Evolutionary conservation across 495 filamentous ascomycete genomes (phyloP).

Genomic region (Trypethelium eluteriae): DNA sequence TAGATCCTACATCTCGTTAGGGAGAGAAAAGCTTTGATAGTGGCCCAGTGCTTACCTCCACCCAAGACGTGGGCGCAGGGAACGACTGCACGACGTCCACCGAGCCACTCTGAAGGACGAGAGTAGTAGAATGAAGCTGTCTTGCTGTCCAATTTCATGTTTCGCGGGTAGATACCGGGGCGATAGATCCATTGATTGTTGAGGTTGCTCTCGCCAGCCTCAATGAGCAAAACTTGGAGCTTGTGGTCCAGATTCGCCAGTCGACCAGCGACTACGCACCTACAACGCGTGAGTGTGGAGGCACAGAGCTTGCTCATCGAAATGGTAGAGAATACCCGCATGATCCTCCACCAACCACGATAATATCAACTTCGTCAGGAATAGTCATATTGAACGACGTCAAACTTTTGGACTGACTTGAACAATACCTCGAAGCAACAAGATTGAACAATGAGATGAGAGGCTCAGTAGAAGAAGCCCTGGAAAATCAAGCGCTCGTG

Average conservation of each 20-base stretch:
- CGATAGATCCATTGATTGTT: conserved; percentile 80
- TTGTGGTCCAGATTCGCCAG: conserved; percentile 75
- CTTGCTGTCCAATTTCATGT: conserved; percentile 79
- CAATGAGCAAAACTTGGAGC: conserved; percentile 70
- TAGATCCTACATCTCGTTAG: conserved; percentile 32
- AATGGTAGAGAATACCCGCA: conserved; percentile 26
- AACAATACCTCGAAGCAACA: neutral
- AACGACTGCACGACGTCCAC: conserved; percentile 64
- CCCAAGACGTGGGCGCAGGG: conserved; percentile 73
- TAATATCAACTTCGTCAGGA: conserved; percentile 70
- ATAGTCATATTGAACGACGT: conserved; percentile 23
- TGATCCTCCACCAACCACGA: conserved; percentile 62
- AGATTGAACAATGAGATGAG: neutral
- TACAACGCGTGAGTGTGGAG: neutral
- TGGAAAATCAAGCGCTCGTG: neutral
- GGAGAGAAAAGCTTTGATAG: conserved; percentile 30
- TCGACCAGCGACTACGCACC: conserved; percentile 62
- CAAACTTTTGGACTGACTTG: neutral
- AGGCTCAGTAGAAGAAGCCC: neutral
- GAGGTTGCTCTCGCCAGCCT: conserved; percentile 70
- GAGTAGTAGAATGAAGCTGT: conserved; percentile 82
- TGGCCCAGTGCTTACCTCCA: conserved; percentile 42
- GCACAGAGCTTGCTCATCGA: neutral
- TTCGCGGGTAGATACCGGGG: conserved; percentile 68
- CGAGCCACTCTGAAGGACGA: conserved; percentile 62